phyloP scores from a whole-genome alignment of 352 stramenopile genomes.

The Pythium rishiriense region DNA sequence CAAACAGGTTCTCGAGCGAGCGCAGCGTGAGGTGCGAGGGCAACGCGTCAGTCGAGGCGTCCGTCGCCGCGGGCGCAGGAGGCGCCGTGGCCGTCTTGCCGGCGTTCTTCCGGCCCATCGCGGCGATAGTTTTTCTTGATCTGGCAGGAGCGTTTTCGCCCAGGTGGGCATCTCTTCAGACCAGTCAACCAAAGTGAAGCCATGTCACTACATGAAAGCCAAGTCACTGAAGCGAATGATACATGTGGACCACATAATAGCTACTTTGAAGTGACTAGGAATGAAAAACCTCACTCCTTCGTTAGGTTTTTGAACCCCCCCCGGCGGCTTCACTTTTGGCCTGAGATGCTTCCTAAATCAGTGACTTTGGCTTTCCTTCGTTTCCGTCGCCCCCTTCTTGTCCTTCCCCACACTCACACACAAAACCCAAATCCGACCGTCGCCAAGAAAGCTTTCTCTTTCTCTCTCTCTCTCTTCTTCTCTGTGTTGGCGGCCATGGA shows the following conservation, averaged over 20 bases:
- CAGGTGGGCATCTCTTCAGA: conserved; percentile 9
- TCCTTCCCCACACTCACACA: no score
- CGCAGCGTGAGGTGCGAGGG: conserved; percentile 29
- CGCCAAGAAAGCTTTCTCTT: neutral
- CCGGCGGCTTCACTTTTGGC: no score
- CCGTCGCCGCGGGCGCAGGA: neutral
- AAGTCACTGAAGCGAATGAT: neutral
- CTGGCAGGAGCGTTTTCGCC: neutral
- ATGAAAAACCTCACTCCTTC: no score
- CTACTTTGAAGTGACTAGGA: no score
- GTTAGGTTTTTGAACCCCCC: no score
- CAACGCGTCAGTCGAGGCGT: neutral
- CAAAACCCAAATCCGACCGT: neutral
- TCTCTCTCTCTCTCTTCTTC: neutral
- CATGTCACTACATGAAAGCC: conserved; percentile 32
- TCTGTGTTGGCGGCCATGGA: conserved; percentile 87
- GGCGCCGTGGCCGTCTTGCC: conserved; percentile 3
- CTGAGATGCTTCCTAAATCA: no score
- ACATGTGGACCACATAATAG: no score
- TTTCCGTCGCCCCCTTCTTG: conserved; percentile 1
- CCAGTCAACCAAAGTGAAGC: conserved; percentile 23
- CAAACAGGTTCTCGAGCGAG: conserved; percentile 55
- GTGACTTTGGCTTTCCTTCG: conserved; percentile 9
- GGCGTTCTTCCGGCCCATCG: conserved; percentile 14
- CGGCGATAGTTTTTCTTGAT: neutral